Evolutionary conservation across 129 eudicot genomes (phyloP), one percentile per base, ranked within the genome.

Genomic region (Centaurea solstitialis): DNA sequence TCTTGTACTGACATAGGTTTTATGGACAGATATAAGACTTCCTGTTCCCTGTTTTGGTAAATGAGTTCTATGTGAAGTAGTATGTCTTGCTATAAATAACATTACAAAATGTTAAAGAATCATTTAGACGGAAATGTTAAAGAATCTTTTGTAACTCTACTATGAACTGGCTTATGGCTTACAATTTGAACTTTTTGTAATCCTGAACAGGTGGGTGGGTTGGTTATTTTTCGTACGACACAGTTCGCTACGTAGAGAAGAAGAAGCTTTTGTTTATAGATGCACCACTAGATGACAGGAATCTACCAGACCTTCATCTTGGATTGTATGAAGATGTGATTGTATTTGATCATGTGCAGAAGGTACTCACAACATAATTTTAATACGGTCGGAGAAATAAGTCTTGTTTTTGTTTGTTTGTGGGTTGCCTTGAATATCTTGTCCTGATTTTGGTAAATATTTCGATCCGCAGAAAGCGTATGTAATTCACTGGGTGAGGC

Each of bases 161-260:
- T 8, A 62, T 72, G 20, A 7, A 47, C 61, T 12, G 68, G 61
- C 17, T 24, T 35, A 45, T 41, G 68, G 30, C 62, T 70, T 41
- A 82, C 20, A 76, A 38, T 18, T 76, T 76, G 24, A 28, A 38
- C 67, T 35, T 33, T 33, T 33, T 77, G 72, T 18, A 13, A 68
- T 80, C 50, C 50, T 80, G 73, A 79, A 78, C 93, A 94, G 98
- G 98, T 77, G 98, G 98, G 7, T 94, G 98, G 98, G 93, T 92
- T 79, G 98, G 98, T 82, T 94, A 92, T 85, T 92, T 94, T 81
- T 94, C 98, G 43, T 94, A 94, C 40, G 98, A 94, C 74, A 89
- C 98, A 26, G 90, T 94, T 84, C 96, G 97, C 13, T 90, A 87
- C 47, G 77, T 87, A 18, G 97, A 92, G 88, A 92, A 83, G 82